Evolutionary conservation across 2,329 filamentous ascomycete genomes (phyloP).

Genomic region (Monosporascus sp.): DNA sequence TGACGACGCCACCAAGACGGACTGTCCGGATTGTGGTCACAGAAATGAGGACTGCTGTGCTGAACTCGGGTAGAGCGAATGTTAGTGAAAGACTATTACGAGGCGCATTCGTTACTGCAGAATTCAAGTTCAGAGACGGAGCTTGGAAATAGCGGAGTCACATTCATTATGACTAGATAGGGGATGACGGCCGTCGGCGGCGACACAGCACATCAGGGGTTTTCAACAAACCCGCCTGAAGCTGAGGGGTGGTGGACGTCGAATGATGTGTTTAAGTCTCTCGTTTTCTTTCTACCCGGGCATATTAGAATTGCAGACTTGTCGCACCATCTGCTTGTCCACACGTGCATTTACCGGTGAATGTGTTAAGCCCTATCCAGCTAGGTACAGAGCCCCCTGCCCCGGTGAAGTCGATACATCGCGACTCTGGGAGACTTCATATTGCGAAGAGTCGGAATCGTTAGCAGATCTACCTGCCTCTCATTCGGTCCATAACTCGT

Average conservation of each 20-base stretch:
- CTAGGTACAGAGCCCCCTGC: too few species aligned
- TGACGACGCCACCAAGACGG: background rate
- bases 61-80: background rate
- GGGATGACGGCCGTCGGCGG: background rate
- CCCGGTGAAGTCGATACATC: too few species aligned
- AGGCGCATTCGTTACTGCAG: too few species aligned
- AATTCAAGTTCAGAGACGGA: background rate
- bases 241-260: background rate
- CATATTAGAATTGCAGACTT: background rate
- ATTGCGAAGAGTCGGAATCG: too few species aligned
- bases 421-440: too few species aligned
- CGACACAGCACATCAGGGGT: background rate
- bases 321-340: too few species aligned
- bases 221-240: background rate
- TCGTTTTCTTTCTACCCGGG: background rate
- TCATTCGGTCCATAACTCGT: too few species aligned
- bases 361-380: too few species aligned
- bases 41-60: background rate
- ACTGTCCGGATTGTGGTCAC: background rate
- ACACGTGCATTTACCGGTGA: too few species aligned
- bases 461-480: background rate
- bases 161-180: background rate
- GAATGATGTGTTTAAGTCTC: background rate
- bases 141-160: background rate
- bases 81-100: too few species aligned